Percentiles rank a stretch among this genome's conserved stretches.
phyloP scores from a whole-genome alignment of 352 stramenopile genomes.

The Proteromonas lacertae region DNA sequence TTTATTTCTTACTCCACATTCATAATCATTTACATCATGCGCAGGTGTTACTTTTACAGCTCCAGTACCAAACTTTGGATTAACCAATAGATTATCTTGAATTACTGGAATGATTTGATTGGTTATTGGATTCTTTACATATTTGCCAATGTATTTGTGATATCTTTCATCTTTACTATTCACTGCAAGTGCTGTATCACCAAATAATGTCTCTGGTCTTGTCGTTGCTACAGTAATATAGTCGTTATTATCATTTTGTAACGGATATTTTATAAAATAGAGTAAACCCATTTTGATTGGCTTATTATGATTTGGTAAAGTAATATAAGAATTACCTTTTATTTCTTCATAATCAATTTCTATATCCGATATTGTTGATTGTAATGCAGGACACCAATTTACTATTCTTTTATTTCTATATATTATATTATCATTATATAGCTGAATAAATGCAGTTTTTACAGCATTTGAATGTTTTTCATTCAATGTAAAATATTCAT shows the following conservation, averaged over 20 bases:
- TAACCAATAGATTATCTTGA: conserved; percentile 62
- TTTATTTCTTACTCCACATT: conserved; percentile 72
- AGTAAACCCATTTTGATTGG: conserved; percentile 31
- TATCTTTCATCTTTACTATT: conserved; percentile 65
- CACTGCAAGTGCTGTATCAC: conserved; percentile 82
- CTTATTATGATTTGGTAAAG: conserved; percentile 62
- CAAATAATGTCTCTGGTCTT: conserved; percentile 88
- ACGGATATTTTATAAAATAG: conserved; percentile 51
- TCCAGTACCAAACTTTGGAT: conserved; percentile 58
- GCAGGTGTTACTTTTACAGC: conserved; percentile 95
- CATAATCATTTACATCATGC: conserved; percentile 96
- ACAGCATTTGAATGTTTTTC: conserved; percentile 22
- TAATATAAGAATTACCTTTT: conserved; percentile 25
- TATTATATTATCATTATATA: conserved; percentile 27
- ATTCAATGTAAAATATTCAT: conserved; percentile 53
- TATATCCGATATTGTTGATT: conserved; percentile 46
- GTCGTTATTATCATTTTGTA: conserved; percentile 16
- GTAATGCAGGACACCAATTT: conserved; percentile 44
- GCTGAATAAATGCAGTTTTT: conserved; percentile 31
- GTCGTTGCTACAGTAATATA: conserved; percentile 78
- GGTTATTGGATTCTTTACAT: conserved; percentile 10
- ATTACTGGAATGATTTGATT: conserved; percentile 17
- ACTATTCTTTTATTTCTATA: conserved; percentile 50
- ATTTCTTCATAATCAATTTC: conserved; percentile 44
- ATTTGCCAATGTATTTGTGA: conserved; percentile 25